Conservation (phyloP, 2,329 filamentous ascomycete genomes). For the Hypoxylon sp. region DNA sequence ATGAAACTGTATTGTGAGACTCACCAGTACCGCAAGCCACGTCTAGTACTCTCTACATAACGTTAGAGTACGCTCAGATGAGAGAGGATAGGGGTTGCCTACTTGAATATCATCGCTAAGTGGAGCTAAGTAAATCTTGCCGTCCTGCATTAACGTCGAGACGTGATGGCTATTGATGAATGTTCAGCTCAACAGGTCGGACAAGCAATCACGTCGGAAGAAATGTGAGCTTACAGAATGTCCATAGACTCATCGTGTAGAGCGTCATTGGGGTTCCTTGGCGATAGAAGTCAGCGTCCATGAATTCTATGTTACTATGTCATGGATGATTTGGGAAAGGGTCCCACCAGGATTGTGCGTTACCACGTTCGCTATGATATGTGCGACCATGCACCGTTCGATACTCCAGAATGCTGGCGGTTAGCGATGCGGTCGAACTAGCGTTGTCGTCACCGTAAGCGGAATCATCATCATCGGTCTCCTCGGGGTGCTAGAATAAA, state of each 20-base stretch:
- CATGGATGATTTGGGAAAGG: conserved; percentile 5
- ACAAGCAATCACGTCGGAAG: neutral
- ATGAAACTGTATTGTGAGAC: conserved; percentile 15
- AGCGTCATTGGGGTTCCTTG: conserved; percentile 54
- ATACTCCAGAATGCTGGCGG: conserved; percentile 53
- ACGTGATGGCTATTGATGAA: conserved; percentile 48
- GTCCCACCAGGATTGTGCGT: conserved; percentile 52
- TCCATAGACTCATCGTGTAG: conserved; percentile 53
- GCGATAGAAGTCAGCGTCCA: conserved; percentile 17
- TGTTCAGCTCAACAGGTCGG: conserved; percentile 2
- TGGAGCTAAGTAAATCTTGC: conserved; percentile 49
- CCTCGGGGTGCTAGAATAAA: conserved; percentile 28
- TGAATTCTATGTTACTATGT: neutral
- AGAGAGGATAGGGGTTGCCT: conserved; percentile 13
- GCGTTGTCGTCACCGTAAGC: conserved; percentile 50
- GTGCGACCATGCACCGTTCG: conserved; percentile 53
- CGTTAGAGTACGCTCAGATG: conserved; percentile 9
- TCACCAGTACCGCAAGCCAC: conserved; percentile 52
- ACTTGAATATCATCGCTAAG: conserved; percentile 48
- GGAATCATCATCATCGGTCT: conserved; percentile 51
- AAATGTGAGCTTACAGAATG: conserved; percentile 47
- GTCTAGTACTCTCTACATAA: conserved; percentile 51
- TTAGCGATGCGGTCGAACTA: conserved; percentile 54
- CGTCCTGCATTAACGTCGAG: conserved; percentile 49
- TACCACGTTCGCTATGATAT: conserved; percentile 52